Percentiles rank a stretch among this genome's conserved stretches.
phyloP scores from a whole-genome alignment of 305 asterid species.

The Solanum hybrid region DNA sequence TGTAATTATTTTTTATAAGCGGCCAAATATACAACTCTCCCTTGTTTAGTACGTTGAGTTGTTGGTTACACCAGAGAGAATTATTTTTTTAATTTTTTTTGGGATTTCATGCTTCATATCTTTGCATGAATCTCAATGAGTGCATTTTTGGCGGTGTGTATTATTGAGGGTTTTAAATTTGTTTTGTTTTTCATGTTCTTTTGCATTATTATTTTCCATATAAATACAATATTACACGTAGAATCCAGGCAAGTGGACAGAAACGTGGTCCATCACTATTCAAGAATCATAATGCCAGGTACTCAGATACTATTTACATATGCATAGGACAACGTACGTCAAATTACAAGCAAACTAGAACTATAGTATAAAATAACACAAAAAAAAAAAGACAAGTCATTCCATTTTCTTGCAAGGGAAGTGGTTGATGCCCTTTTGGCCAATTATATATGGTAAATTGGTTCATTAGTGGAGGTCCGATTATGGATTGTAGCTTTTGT shows the following conservation, averaged over 20 bases:
- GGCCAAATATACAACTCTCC: background rate
- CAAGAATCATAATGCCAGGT: background rate
- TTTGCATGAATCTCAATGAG: background rate
- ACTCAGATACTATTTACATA: background rate
- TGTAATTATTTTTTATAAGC: background rate
- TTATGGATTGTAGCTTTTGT: background rate
- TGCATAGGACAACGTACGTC: background rate
- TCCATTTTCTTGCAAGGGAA: background rate
- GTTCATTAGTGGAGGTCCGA: background rate
- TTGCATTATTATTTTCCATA: background rate
- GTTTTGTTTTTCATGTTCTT: background rate
- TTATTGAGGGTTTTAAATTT: background rate
- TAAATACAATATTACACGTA: background rate
- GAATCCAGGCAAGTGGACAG: background rate
- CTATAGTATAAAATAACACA: background rate
- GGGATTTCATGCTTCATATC: background rate
- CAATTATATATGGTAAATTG: background rate
- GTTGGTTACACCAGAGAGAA: background rate
- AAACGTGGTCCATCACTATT: background rate
- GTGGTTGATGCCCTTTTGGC: background rate
- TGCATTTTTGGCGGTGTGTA: background rate
- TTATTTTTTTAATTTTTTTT: background rate
- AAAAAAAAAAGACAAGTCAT: background rate
- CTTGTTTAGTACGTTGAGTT: background rate
- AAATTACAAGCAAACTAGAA: background rate